Conservation (phyloP, 1,284 basidiomycete genomes). For the Tilletia walkeri region DNA sequence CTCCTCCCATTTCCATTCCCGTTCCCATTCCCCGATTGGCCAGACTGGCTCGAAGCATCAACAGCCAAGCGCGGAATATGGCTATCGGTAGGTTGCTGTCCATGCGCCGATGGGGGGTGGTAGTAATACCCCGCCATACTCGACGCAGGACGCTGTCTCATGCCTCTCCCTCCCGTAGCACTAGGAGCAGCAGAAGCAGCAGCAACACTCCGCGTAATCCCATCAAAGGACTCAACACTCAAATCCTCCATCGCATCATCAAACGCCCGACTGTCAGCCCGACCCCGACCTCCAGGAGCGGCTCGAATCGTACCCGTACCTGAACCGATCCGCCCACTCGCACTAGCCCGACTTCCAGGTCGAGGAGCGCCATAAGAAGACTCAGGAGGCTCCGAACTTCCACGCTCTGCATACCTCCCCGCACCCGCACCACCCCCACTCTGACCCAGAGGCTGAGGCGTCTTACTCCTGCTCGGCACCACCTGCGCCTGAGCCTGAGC, state of each 20-base stretch:
- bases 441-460: constrained; percentile 1
- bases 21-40: neutral
- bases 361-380: neutral
- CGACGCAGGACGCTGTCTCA: constrained; percentile 26
- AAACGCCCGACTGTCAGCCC: neutral
- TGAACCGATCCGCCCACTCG: neutral
- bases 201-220: no score
- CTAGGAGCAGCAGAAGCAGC: no score
- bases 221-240: constrained; percentile 5
- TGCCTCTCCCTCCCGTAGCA: no score
- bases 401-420: neutral
- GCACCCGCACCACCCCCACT: neutral
- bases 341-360: constrained; percentile 4
- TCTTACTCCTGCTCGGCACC: constrained; percentile 12
- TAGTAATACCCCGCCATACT: constrained; percentile 37
- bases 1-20: neutral
- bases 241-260: constrained; percentile 12
- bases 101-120: constrained; percentile 34
- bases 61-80: constrained; percentile 36
- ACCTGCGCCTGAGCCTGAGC: neutral
- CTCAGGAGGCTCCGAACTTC: constrained; percentile 11
- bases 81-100: constrained; percentile 22
- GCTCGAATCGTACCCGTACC: neutral
- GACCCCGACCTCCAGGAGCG: neutral
- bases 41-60: neutral